phyloP scores from a whole-genome alignment of 257 asterid genomes.

The Euphrasia confusa region DNA sequence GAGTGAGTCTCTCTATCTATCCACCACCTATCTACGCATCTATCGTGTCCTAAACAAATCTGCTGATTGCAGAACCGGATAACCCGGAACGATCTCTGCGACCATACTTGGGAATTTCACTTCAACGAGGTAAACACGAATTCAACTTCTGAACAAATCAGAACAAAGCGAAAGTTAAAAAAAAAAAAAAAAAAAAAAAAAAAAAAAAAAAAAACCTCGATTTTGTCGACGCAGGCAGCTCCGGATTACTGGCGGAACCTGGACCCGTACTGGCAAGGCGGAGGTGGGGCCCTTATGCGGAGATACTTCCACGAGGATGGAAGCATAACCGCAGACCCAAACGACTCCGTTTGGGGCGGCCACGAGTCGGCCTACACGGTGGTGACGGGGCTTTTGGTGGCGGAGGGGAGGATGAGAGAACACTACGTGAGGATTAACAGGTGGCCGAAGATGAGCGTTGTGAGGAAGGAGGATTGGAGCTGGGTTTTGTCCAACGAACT shows the following conservation, averaged over 20 bases:
- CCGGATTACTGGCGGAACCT: slow-evolving; percentile 73
- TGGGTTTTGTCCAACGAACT: slow-evolving; percentile 63
- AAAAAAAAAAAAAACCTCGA: not conserved
- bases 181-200: not conserved
- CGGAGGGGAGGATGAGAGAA: slow-evolving; percentile 52
- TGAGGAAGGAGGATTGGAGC: slow-evolving; percentile 67
- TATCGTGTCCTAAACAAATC: not conserved
- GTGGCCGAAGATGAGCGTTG: slow-evolving; percentile 53
- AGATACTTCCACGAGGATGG: slow-evolving; percentile 80
- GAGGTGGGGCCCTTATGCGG: slow-evolving; percentile 31
- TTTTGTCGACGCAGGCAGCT: slow-evolving; percentile 39
- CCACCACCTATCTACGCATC: too few species aligned
- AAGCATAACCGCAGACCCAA: slow-evolving; percentile 60
- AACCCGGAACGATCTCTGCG: slow-evolving; percentile 60
- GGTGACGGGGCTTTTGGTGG: slow-evolving; percentile 52
- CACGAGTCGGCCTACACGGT: slow-evolving; percentile 70
- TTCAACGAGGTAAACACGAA: slow-evolving; percentile 41
- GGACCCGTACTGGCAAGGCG: slow-evolving; percentile 76
- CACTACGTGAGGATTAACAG: slow-evolving; percentile 84
- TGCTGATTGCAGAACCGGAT: slow-evolving; percentile 50
- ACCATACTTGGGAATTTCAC: slow-evolving; percentile 77
- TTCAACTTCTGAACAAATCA: slow-evolving; percentile 3
- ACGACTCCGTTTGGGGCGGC: slow-evolving; percentile 86
- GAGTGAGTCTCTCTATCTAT: slow-evolving; percentile 39
- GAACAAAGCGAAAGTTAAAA: not conserved